Conservation (phyloP, 208 protist species). For the Leptomonas pyrrhocoris region DNA sequence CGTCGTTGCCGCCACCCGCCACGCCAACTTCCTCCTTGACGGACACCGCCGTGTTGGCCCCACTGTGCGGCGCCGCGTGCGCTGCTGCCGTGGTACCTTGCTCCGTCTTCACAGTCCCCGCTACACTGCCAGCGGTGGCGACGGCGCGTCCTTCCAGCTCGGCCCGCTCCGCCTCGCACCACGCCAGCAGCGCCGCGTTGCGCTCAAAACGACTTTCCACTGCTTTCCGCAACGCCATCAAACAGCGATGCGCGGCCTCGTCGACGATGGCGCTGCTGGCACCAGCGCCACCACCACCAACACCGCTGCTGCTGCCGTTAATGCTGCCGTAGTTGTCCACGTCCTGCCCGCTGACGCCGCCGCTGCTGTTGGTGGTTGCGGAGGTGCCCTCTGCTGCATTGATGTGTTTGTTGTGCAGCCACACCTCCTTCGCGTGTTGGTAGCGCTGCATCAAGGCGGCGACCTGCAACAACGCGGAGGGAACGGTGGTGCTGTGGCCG, state of each 20-base stretch:
- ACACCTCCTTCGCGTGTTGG: conserved; percentile 69
- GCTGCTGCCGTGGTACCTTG: conserved; percentile 13
- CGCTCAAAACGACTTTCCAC: conserved; percentile 50
- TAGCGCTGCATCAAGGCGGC: conserved; percentile 64
- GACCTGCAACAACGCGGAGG: conserved; percentile 46
- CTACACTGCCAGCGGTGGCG: background rate
- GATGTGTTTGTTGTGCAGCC: conserved; percentile 32
- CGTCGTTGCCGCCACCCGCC: conserved; percentile 13
- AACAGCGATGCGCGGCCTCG: conserved; percentile 35
- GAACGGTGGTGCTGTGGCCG: conserved; percentile 31
- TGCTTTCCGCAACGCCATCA: conserved; percentile 46
- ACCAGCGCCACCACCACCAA: conserved; percentile 8
- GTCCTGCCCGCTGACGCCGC: conserved; percentile 6
- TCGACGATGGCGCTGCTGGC: conserved; percentile 24
- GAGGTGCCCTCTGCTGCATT: conserved; percentile 22
- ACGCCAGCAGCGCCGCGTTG: conserved; percentile 48
- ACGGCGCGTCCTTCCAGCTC: conserved; percentile 41
- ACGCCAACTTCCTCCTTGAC: conserved; percentile 41
- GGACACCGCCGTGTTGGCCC: background rate
- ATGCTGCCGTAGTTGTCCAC: conserved; percentile 3
- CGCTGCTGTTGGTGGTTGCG: background rate
- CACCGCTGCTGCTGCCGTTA: conserved; percentile 11
- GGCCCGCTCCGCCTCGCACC: conserved; percentile 62
- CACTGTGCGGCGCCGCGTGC: conserved; percentile 5
- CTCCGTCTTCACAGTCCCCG: conserved; percentile 24